Percentiles rank a stretch among this genome's conserved stretches.
Evolutionary conservation across 2,329 filamentous ascomycete genomes (phyloP).

Genomic region (Alternaria triticimaculans): DNA sequence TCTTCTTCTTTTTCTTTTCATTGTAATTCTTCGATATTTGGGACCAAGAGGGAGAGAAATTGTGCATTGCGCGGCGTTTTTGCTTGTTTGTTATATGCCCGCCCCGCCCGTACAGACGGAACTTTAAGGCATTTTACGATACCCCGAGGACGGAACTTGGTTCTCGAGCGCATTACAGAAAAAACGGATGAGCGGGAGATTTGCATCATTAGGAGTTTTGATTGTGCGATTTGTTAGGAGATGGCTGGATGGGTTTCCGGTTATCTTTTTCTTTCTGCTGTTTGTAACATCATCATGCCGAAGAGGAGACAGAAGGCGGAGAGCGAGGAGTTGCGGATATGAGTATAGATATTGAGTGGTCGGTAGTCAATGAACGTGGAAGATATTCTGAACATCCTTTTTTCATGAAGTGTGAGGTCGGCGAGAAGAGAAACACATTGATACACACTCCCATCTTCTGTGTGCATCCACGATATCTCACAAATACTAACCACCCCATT

Average conservation of each 20-base stretch:
- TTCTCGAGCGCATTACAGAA: conserved; percentile 7
- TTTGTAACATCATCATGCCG: not conserved
- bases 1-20: not conserved
- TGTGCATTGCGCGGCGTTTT: conserved; percentile 4
- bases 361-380: not conserved
- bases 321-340: not conserved
- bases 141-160: conserved; percentile 3
- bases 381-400: not conserved
- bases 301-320: not conserved
- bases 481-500: no score
- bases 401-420: no score
- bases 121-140: conserved; percentile 1
- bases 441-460: no score
- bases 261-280: not conserved
- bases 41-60: not conserved
- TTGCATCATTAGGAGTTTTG: not conserved
- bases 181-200: not conserved
- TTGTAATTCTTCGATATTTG: not conserved
- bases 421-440: no score
- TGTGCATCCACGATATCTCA: no score
- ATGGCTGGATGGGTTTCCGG: not conserved
- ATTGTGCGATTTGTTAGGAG: not conserved
- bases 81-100: not conserved
- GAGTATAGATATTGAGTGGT: not conserved
- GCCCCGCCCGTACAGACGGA: not conserved